phyloP scores from a whole-genome alignment of 2,329 filamentous ascomycete genomes.

The Periconia sp. region DNA sequence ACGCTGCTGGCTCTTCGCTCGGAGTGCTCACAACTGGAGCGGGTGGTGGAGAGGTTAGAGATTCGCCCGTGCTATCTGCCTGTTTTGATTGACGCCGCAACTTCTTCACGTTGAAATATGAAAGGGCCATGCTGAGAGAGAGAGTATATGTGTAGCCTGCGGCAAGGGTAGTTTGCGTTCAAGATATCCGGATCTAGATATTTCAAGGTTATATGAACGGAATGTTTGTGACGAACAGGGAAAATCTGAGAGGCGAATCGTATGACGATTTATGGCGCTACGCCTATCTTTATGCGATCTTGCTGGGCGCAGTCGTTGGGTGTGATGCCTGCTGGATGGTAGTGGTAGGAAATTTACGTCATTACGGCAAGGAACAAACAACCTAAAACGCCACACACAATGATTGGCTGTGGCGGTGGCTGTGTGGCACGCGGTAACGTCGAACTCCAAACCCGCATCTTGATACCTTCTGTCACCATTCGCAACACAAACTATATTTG shows the following conservation, averaged over 20 bases:
- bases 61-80: conserved; percentile 10
- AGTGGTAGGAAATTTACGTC: conserved; percentile 24
- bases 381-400: not conserved
- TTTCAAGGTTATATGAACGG: not conserved
- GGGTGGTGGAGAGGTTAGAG: conserved; percentile 11
- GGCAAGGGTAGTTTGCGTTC: too few species aligned
- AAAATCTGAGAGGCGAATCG: not conserved
- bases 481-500: too few species aligned
- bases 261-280: not conserved
- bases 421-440: too few species aligned
- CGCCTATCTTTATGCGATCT: conserved; percentile 6
- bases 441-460: too few species aligned
- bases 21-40: conserved; percentile 26
- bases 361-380: conserved; percentile 11
- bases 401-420: too few species aligned
- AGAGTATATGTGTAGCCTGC: not conserved
- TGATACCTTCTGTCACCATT: too few species aligned
- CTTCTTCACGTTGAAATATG: conserved; percentile 34
- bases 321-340: conserved; percentile 10
- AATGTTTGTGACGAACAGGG: not conserved
- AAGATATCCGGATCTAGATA: too few species aligned
- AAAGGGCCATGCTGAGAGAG: conserved; percentile 26
- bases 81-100: conserved; percentile 37
- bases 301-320: conserved; percentile 18
- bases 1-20: conserved; percentile 29